Conservation (phyloP, 257 asterid species). For the Rehmannia glutinosa region DNA sequence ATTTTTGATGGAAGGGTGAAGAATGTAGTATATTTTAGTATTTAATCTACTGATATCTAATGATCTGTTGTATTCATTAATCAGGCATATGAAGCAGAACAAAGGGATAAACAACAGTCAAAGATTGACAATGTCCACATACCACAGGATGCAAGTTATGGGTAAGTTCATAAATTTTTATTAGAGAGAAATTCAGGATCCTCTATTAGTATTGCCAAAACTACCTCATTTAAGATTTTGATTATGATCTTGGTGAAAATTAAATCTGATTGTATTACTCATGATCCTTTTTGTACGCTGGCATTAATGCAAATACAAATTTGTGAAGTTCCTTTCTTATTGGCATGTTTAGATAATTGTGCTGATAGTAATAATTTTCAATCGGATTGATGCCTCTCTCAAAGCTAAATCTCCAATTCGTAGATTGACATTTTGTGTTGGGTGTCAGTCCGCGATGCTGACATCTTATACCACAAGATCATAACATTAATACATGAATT, state of each 20-base stretch:
- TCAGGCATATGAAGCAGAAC: constrained; percentile 88
- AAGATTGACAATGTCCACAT: constrained; percentile 55
- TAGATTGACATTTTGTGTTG: not conserved
- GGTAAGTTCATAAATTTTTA: constrained; percentile 43
- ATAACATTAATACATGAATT: not conserved
- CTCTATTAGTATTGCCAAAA: not conserved
- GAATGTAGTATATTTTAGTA: not conserved
- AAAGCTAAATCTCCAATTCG: not conserved
- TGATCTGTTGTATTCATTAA: constrained; percentile 7
- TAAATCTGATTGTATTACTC: not conserved
- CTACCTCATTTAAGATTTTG: not conserved
- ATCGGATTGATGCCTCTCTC: not conserved
- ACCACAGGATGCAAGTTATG: constrained; percentile 78
- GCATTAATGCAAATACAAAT: not conserved
- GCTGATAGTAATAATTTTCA: not conserved
- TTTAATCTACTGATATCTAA: not conserved
- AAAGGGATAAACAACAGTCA: constrained; percentile 65
- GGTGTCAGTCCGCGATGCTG: not conserved
- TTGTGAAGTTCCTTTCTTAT: constrained; percentile 7
- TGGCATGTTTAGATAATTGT: not conserved
- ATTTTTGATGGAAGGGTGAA: not conserved
- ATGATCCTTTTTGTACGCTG: no score
- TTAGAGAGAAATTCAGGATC: not conserved
- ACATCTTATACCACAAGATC: not conserved
- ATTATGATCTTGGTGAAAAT: constrained; percentile 1